These are phyloP conservation scores for Wickerhamiella bombiphila DNA, from an alignment of 805 yeast genomes.

Conservation along the genomic window DNA sequence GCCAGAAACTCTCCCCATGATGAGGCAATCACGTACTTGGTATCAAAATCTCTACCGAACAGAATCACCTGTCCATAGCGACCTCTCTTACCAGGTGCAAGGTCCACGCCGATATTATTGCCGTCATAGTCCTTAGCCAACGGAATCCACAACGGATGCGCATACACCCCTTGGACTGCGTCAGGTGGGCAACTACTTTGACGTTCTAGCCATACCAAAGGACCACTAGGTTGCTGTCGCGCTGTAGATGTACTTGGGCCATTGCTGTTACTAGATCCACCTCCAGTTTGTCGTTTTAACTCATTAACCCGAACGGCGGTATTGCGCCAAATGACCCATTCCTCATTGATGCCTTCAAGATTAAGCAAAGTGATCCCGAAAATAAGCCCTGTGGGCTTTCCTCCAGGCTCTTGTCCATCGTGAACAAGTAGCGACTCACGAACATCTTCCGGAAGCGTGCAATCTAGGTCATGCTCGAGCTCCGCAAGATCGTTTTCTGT, in stretches of 20 bases:
- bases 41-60: constrained; percentile 89
- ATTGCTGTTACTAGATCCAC: constrained; percentile 2
- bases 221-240: background rate
- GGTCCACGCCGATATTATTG: constrained; percentile 80
- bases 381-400: constrained; percentile 59
- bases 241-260: constrained; percentile 3
- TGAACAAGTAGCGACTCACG: constrained; percentile 66
- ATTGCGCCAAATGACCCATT: constrained; percentile 71
- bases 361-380: constrained; percentile 72
- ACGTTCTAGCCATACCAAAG: constrained; percentile 26
- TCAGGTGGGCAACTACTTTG: constrained; percentile 69
- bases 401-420: constrained; percentile 80
- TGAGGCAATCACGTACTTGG: constrained; percentile 71
- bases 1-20: constrained; percentile 83
- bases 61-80: constrained; percentile 81
- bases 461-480: constrained; percentile 67
- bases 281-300: constrained; percentile 3
- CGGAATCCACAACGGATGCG: constrained; percentile 90
- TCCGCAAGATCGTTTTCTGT: constrained; percentile 67
- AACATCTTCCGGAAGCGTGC: constrained; percentile 66
- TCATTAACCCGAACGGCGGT: constrained; percentile 23
- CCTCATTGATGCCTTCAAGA: constrained; percentile 63
- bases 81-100: constrained; percentile 68
- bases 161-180: constrained; percentile 57
- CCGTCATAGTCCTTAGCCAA: constrained; percentile 78